These are phyloP conservation scores for Diospyros kaki DNA, from an alignment of 148 eudicot species.

Conservation along the genomic window DNA sequence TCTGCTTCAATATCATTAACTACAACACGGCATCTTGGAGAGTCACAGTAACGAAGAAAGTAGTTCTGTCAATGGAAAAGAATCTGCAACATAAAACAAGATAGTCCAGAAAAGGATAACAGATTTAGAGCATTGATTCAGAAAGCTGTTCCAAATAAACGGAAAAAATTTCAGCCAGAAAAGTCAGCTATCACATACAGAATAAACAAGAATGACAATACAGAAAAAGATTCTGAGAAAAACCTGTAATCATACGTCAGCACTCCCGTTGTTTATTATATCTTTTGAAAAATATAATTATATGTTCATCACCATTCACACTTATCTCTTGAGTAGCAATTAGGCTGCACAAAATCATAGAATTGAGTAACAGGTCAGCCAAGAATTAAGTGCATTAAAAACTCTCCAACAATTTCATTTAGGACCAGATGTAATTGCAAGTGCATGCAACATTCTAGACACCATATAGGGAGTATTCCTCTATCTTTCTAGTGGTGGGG, in stretches of 20 bases:
- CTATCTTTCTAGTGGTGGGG: no score
- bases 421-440: background rate
- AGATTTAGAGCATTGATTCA: background rate
- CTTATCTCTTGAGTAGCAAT: constrained; percentile 87
- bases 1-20: constrained; percentile 89
- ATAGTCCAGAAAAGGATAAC: background rate
- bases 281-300: constrained; percentile 91
- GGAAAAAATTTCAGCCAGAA: background rate
- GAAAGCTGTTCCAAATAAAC: background rate
- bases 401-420: background rate
- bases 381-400: background rate
- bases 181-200: background rate
- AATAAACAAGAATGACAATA: background rate
- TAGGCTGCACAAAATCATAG: constrained; percentile 62
- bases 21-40: constrained; percentile 79
- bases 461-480: no score
- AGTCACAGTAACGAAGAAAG: constrained; percentile 87
- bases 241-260: constrained; percentile 98
- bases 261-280: constrained; percentile 82
- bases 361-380: background rate
- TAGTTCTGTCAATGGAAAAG: constrained; percentile 69
- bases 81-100: constrained; percentile 47
- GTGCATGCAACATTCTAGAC: background rate
- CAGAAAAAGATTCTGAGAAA: background rate
- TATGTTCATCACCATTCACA: constrained; percentile 80